A percentile compares a stretch with the other conserved stretches of the same genome.
These are phyloP conservation scores for Wickerhamomyces ciferrii DNA, from an alignment of 805 yeast genomes.

Conservation along the genomic window DNA sequence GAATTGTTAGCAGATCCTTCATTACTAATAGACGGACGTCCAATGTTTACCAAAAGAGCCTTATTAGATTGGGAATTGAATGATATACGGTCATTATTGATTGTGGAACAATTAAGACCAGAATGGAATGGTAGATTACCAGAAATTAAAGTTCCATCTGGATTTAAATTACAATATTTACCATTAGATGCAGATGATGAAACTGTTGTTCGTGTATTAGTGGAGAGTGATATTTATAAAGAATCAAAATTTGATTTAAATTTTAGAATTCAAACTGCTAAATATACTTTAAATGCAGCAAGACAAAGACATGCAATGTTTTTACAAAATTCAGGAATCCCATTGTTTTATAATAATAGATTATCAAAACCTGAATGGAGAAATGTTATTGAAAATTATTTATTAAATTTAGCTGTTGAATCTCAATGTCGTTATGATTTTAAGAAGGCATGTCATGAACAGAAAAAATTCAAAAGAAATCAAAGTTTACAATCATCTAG, in stretches of 20 bases:
- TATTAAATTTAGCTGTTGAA: slow-evolving; percentile 61
- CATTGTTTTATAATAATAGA: slow-evolving; percentile 11
- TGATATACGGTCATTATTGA: slow-evolving; percentile 60
- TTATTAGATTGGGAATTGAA: slow-evolving; percentile 68
- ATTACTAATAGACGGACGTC: slow-evolving; percentile 51
- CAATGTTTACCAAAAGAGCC: slow-evolving; percentile 55
- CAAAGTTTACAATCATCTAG: slow-evolving; percentile 8
- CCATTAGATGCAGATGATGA: slow-evolving; percentile 54
- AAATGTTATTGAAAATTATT: slow-evolving; percentile 64
- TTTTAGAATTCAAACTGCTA: slow-evolving; percentile 56
- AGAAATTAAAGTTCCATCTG: slow-evolving; percentile 24
- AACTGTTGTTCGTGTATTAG: slow-evolving; percentile 42
- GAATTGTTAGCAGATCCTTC: slow-evolving; percentile 43
- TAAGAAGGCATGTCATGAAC: slow-evolving; percentile 42
- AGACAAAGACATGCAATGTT: slow-evolving; percentile 40
- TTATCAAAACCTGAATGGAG: slow-evolving; percentile 64
- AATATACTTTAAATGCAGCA: slow-evolving; percentile 54
- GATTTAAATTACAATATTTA: slow-evolving; percentile 42
- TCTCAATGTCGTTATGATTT: slow-evolving; percentile 68
- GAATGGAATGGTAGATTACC: slow-evolving; percentile 57
- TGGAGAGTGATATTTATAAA: slow-evolving; percentile 55
- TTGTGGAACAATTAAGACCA: slow-evolving; percentile 38
- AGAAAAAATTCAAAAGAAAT: slow-evolving; percentile 36
- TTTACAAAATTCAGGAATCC: slow-evolving; percentile 20
- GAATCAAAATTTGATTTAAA: slow-evolving; percentile 53